Base-by-base conservation (phyloP, 2,329 filamentous ascomycete species). In the Trichoderma gracile region DNA sequence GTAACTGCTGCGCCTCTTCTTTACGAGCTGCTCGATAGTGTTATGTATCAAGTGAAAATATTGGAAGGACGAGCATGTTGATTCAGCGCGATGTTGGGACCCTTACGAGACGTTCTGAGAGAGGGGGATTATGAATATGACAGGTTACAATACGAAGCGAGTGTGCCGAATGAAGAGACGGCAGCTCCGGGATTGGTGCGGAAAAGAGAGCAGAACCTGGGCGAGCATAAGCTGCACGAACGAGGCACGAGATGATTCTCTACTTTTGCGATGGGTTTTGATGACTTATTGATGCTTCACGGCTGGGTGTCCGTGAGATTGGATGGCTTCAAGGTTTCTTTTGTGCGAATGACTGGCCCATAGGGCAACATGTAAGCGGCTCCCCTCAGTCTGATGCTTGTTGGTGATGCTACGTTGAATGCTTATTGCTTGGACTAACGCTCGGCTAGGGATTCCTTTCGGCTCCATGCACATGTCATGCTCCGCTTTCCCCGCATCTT, bases 401-500 rank as follows among this genome's bases (percentile, higher is more conserved):
- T 38, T 38, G 33, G 33, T 38, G 33, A 14, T 38, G 33, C 33
- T 38, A 38, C 33, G 33, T 38, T 38, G 33, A 38, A 38, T 38
- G 33, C 33, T 38, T 14, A 38, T 14, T 38, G 33, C 33, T 38
- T 9, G 30, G 8, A 9, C 33, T 14, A 38, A 3, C 30, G 12
- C 33, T 38, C 33, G 33, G 33, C 12, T 38, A 38, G 33, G 12
- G n/a, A 8, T 27, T 21, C 45, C 3, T 19, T 19, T 59, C 30
- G 30, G 33, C 12, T 50, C 21, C 21, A 50, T 50, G 30, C 19
- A 7, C n/a, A 21, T 40, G 56, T 42, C 45, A 9, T 40, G 46
- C 56, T 59, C 56, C 56, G 56, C 56, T 59, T 59, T 50, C 56
- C 56, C 56, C 56, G 56, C 56, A 27, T 59, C 56, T 59, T 47